Conservation (phyloP, 306 rosid species). For the Cucumis melo region DNA sequence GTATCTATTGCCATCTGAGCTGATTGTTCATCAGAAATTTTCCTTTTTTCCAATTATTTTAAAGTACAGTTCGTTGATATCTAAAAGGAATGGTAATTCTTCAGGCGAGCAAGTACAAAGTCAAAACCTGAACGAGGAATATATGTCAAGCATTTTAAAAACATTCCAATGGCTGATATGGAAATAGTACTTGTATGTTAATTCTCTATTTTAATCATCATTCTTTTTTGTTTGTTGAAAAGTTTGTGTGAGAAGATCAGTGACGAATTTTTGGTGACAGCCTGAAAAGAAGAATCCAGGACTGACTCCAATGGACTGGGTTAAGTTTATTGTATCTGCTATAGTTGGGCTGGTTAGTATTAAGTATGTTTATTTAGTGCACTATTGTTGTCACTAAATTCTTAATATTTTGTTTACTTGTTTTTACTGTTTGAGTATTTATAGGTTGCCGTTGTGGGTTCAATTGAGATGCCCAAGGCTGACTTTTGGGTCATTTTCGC, state of each 20-base stretch:
- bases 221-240: neutral
- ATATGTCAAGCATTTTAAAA: constrained; percentile 74
- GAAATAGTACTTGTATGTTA: constrained; percentile 87
- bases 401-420: constrained; percentile 13
- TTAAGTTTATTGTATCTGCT: constrained; percentile 75
- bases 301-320: constrained; percentile 99
- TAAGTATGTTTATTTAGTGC: neutral
- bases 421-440: constrained; percentile 7
- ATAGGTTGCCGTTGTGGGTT: constrained; percentile 81
- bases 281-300: constrained; percentile 98
- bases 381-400: constrained; percentile 4
- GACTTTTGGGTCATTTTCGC: constrained; percentile 80
- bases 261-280: constrained; percentile 30
- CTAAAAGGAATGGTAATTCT: constrained; percentile 21
- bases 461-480: constrained; percentile 70
- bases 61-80: constrained; percentile 15
- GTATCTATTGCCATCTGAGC: neutral
- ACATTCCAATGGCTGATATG: constrained; percentile 95
- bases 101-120: constrained; percentile 44
- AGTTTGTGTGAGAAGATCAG: constrained; percentile 11
- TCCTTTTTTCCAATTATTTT: neutral
- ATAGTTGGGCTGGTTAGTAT: constrained; percentile 81
- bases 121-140: constrained; percentile 52
- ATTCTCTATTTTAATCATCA: neutral
- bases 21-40: neutral